Percentiles rank a stretch among this genome's conserved stretches.
Evolutionary conservation across 768 basidiomycete genomes (phyloP).

Genomic region (Mycena olivaceomarginata): DNA sequence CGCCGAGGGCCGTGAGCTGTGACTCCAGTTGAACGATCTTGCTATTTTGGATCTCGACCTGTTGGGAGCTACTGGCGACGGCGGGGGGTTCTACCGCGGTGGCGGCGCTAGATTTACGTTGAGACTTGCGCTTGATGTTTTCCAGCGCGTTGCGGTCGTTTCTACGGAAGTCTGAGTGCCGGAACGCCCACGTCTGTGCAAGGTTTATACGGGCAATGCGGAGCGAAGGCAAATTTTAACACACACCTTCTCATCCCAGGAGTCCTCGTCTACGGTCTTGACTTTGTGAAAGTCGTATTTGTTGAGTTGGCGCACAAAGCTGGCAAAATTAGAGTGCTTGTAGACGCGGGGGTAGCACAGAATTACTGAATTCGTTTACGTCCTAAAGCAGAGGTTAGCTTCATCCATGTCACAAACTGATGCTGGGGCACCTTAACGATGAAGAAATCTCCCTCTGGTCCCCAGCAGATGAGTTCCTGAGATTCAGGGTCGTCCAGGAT

Average conservation of each 20-base stretch:
- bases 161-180: not conserved
- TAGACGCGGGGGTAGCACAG: not conserved
- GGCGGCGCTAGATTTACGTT: not conserved
- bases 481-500: not conserved
- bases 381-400: not conserved
- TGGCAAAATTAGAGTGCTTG: conserved; percentile 6
- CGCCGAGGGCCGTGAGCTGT: not conserved
- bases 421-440: not conserved
- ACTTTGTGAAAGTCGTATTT: conserved; percentile 3
- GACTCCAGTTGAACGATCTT: not conserved
- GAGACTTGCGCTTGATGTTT: not conserved
- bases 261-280: not conserved
- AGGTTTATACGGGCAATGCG: not conserved
- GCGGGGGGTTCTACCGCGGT: not conserved
- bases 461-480: not conserved
- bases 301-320: conserved; percentile 3
- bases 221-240: not conserved
- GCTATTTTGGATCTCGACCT: not conserved
- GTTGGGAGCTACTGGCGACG: not conserved
- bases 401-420: not conserved
- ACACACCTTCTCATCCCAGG: not conserved
- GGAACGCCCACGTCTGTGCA: not conserved
- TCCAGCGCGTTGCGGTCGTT: not conserved
- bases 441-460: conserved; percentile 1
- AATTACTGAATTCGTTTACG: not conserved